Percentiles rank a stretch among this genome's conserved stretches.
Evolutionary conservation across 106 monocot genomes (phyloP).

Genomic region (Apostasia shenzhenica): DNA sequence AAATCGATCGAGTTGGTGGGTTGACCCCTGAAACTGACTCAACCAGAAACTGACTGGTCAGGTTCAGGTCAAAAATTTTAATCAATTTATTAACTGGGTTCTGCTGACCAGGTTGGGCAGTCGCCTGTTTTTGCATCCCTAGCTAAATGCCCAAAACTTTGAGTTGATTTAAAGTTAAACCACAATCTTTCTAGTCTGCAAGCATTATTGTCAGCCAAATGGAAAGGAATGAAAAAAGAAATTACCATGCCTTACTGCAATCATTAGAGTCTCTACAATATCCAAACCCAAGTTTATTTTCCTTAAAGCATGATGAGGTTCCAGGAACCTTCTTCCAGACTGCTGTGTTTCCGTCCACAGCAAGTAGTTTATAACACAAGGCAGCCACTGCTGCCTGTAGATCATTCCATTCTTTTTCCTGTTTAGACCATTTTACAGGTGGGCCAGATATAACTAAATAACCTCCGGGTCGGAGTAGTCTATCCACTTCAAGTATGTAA

Average conservation of each 20-base stretch:
- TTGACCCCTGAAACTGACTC: no score
- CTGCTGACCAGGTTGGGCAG: no score
- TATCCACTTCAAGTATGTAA: slow-evolving; percentile 84
- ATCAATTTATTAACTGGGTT: no score
- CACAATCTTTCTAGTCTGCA: neutral
- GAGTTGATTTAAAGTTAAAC: neutral
- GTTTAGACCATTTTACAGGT: slow-evolving; percentile 84
- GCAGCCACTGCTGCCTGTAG: slow-evolving; percentile 53
- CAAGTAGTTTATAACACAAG: slow-evolving; percentile 82
- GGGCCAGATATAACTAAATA: slow-evolving; percentile 97
- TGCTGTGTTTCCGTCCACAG: slow-evolving; percentile 87
- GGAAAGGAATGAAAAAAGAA: neutral
- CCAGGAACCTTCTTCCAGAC: slow-evolving; percentile 83
- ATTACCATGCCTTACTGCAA: slow-evolving; percentile 81
- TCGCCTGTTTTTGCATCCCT: no score
- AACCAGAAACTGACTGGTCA: no score
- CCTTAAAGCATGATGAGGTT: slow-evolving; percentile 40
- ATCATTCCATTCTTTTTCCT: slow-evolving; percentile 93
- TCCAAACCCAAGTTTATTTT: slow-evolving; percentile 62
- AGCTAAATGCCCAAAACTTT: no score
- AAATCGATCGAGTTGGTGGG: no score
- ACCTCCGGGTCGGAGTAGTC: slow-evolving; percentile 83
- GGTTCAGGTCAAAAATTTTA: no score
- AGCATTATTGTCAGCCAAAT: neutral
- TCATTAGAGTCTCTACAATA: slow-evolving; percentile 56